These are phyloP conservation scores for Phlegmacium glaucopus DNA, from an alignment of 768 basidiomycete genomes.

Conservation along the genomic window DNA sequence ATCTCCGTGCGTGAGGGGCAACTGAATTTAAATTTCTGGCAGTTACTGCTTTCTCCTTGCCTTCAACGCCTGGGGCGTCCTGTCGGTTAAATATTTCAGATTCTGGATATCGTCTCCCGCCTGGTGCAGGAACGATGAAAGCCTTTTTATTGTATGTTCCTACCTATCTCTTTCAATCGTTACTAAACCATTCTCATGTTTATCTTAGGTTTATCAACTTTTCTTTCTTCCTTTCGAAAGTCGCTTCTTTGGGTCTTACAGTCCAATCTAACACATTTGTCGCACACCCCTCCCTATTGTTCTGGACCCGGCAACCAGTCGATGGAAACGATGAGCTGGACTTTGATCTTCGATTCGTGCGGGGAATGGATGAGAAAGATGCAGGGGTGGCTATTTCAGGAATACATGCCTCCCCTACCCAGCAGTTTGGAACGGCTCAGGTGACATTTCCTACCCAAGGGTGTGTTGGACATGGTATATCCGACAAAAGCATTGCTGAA, in stretches of 20 bases:
- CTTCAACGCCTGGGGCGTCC: conserved; percentile 19
- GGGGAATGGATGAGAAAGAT: too few relatives aligned
- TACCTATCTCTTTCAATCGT: background rate
- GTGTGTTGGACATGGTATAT: too few relatives aligned
- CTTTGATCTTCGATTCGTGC: too few relatives aligned
- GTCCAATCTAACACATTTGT: conserved; percentile 9
- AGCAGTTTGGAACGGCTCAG: too few relatives aligned
- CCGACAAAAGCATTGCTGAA: too few relatives aligned
- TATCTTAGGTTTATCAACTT: conserved; percentile 3
- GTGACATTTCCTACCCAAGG: too few relatives aligned
- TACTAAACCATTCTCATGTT: background rate
- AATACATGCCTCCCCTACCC: too few relatives aligned
- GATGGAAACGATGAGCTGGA: too few relatives aligned
- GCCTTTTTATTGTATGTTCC: conserved; percentile 10
- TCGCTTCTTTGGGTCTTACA: conserved; percentile 6
- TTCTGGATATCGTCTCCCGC: conserved; percentile 9
- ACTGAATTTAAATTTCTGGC: too few relatives aligned
- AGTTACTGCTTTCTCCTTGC: too few relatives aligned
- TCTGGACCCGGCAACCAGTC: conserved; percentile 4
- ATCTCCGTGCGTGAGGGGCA: too few relatives aligned
- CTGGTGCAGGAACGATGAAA: conserved; percentile 19
- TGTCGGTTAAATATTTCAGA: conserved; percentile 11
- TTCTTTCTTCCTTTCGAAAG: conserved; percentile 4
- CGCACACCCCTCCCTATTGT: conserved; percentile 8
- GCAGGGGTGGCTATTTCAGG: too few relatives aligned